phyloP scores from a whole-genome alignment of 1,284 basidiomycete genomes.

The Cryptococcus sp. region DNA sequence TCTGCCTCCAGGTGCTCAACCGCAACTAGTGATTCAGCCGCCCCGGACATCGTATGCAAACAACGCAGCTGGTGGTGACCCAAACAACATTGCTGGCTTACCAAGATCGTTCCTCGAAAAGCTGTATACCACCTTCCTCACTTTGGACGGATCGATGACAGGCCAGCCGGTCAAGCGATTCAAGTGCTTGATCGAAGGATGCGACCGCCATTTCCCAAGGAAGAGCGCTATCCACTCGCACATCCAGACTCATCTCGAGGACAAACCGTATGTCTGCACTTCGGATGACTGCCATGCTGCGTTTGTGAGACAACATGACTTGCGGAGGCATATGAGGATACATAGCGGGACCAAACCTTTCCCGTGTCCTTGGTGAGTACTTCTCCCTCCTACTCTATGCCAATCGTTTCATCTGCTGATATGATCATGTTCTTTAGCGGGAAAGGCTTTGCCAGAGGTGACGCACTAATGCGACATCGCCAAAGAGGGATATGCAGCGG shows the following conservation, averaged over 20 bases:
- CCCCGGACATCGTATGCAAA: constrained; percentile 10
- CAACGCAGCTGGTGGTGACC: not conserved
- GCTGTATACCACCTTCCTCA: constrained; percentile 35
- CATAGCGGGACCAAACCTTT: constrained; percentile 55
- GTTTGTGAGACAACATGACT: constrained; percentile 56
- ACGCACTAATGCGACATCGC: constrained; percentile 55
- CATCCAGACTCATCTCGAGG: constrained; percentile 57
- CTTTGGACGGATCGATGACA: constrained; percentile 26
- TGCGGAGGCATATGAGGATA: constrained; percentile 54
- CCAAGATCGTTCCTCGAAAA: constrained; percentile 33
- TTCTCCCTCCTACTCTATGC: not conserved
- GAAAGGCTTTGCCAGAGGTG: constrained; percentile 55
- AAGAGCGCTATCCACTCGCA: constrained; percentile 56
- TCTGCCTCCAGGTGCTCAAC: constrained; percentile 12
- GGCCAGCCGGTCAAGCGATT: constrained; percentile 44
- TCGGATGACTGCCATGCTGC: constrained; percentile 48
- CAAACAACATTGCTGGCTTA: constrained; percentile 15
- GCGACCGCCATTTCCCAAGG: constrained; percentile 54
- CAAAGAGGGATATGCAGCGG: constrained; percentile 55
- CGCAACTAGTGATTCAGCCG: constrained; percentile 25
- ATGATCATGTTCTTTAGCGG: constrained; percentile 37
- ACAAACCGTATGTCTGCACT: constrained; percentile 56
- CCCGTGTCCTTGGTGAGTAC: constrained; percentile 54
- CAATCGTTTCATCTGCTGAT: not conserved
- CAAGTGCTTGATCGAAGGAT: constrained; percentile 53